Percentiles rank a stretch among this genome's conserved stretches.
phyloP scores from a whole-genome alignment of 495 filamentous ascomycete species.

The Trichocladium uniseriatum region DNA sequence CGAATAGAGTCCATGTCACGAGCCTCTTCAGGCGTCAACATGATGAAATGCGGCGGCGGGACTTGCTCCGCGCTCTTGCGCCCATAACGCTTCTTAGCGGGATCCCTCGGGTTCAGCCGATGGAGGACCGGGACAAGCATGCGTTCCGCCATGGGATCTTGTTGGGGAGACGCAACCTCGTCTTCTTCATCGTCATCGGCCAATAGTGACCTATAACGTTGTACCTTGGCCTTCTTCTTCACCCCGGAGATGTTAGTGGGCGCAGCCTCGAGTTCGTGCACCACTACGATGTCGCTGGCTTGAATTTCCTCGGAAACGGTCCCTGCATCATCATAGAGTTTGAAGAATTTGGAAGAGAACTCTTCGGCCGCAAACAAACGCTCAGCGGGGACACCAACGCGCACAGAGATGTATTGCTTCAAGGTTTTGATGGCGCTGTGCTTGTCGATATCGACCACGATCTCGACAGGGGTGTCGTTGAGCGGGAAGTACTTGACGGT shows the following conservation, averaged over 20 bases:
- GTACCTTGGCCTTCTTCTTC: conserved; percentile 33
- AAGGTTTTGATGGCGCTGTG: conserved; percentile 60
- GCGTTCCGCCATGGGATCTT: conserved; percentile 56
- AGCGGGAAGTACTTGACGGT: conserved; percentile 67
- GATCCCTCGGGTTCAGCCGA: conserved; percentile 31
- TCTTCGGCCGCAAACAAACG: conserved; percentile 68
- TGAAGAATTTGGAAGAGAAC: conserved; percentile 73
- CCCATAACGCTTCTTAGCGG: background rate
- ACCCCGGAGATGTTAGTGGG: conserved; percentile 64
- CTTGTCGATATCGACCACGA: conserved; percentile 83
- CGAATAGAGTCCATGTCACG: conserved; percentile 41
- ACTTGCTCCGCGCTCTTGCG: conserved; percentile 19
- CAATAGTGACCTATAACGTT: conserved; percentile 34
- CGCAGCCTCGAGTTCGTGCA: conserved; percentile 69
- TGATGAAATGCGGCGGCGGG: conserved; percentile 42
- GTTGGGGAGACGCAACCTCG: conserved; percentile 48
- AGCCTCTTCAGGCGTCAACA: conserved; percentile 42
- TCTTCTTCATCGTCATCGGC: conserved; percentile 49
- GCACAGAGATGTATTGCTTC: conserved; percentile 66
- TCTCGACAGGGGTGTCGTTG: conserved; percentile 50
- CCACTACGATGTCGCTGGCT: conserved; percentile 52
- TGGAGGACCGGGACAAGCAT: conserved; percentile 77
- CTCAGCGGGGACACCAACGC: conserved; percentile 49
- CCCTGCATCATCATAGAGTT: conserved; percentile 58
- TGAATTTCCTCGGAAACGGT: conserved; percentile 62